A percentile compares a stretch with the other conserved stretches of the same genome.
Evolutionary conservation across 225 moss, liverwort and hornwort species (phyloP).

Genomic region (Rhytidiadelphus loreus): DNA sequence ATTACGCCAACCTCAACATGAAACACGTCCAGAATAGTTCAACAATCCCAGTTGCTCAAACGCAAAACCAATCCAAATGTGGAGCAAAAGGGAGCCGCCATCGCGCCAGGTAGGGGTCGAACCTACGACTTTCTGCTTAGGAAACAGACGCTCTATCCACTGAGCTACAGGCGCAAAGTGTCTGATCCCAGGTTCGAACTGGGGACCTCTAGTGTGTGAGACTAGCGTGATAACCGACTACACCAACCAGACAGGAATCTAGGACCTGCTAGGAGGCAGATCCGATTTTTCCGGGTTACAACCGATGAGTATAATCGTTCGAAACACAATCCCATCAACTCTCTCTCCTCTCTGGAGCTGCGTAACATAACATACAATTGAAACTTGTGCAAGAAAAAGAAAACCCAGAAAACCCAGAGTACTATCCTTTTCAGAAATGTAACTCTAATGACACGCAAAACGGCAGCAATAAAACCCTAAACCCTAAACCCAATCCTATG

Average conservation of each 20-base stretch:
- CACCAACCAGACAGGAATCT: rapidly evolving
- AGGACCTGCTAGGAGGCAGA: rapidly evolving
- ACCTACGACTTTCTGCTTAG: conserved; percentile 17
- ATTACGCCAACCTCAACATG: not conserved
- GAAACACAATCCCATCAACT: not conserved
- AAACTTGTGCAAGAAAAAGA: not conserved
- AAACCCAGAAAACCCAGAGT: not conserved
- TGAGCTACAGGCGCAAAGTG: not conserved
- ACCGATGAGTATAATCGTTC: rapidly evolving
- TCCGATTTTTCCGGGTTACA: not conserved
- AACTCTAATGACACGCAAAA: not conserved
- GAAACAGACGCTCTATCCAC: conserved; percentile 17
- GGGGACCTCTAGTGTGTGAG: not conserved
- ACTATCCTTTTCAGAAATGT: not conserved
- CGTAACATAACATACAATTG: not conserved
- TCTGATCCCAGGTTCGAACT: not conserved
- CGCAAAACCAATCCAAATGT: too few relatives aligned
- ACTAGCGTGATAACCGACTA: not conserved
- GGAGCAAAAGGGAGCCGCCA: rapidly evolving
- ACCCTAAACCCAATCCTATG: too few relatives aligned
- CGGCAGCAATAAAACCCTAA: not conserved
- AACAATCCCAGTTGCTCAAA: too few relatives aligned
- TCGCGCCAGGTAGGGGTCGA: conserved; percentile 12
- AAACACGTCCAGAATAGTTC: not conserved
- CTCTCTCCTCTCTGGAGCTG: not conserved